Evolutionary conservation across 1,284 basidiomycete genomes (phyloP).

Genomic region (Ustilago hordei): DNA sequence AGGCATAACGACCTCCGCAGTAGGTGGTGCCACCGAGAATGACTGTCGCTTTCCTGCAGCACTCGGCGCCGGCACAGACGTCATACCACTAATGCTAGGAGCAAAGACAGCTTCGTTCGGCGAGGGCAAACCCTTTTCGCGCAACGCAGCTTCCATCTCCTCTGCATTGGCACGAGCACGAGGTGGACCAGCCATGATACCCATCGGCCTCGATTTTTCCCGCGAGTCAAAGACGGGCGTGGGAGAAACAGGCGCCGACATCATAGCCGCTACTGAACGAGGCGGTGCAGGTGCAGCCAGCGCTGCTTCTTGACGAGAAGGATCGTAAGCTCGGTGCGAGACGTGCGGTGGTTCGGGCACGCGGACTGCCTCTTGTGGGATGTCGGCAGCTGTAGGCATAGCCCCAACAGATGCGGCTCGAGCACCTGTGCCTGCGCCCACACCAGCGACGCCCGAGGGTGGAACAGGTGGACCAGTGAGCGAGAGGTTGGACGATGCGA

Average conservation of each 20-base stretch:
- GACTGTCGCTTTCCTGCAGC: slow-evolving; percentile 29
- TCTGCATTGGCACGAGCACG: slow-evolving; percentile 64
- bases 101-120: slow-evolving; percentile 33
- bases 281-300: slow-evolving; percentile 33
- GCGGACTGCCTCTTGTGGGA: slow-evolving; percentile 64
- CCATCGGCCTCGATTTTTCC: slow-evolving; percentile 64
- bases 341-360: slow-evolving; percentile 64
- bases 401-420: slow-evolving; percentile 32
- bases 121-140: slow-evolving; percentile 52
- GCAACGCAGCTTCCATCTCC: slow-evolving; percentile 62
- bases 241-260: slow-evolving; percentile 39
- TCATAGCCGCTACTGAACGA: slow-evolving; percentile 29
- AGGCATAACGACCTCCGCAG: slow-evolving; percentile 10
- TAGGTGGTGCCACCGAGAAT: slow-evolving; percentile 14
- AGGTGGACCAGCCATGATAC: slow-evolving; percentile 65
- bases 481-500: slow-evolving; percentile 87
- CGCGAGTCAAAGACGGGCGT: slow-evolving; percentile 69
- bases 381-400: slow-evolving; percentile 68
- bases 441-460: slow-evolving; percentile 16
- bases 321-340: slow-evolving; percentile 59
- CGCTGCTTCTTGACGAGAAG: slow-evolving; percentile 42
- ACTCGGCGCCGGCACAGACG: slow-evolving; percentile 26
- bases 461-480: slow-evolving; percentile 56
- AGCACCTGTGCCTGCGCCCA: slow-evolving; percentile 20
- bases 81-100: slow-evolving; percentile 29